These are phyloP conservation scores for Thalia dealbata DNA, from an alignment of 176 grass and related monocot species.

Conservation along the genomic window DNA sequence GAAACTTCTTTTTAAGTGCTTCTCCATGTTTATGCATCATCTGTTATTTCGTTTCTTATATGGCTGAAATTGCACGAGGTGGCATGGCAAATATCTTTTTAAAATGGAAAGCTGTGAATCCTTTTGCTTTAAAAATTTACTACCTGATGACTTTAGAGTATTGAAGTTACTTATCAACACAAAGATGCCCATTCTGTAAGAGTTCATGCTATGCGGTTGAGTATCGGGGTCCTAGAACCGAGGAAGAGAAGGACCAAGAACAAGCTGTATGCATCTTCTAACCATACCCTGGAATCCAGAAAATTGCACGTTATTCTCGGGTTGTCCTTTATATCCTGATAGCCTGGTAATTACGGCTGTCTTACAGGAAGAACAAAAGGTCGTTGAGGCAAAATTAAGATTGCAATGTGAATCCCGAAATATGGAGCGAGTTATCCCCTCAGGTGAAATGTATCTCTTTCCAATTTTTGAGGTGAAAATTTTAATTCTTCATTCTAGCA, in stretches of 20 bases:
- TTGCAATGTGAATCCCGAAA: constrained; percentile 17
- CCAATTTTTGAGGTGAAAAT: background rate
- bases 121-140: background rate
- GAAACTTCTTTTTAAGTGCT: background rate
- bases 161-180: constrained; percentile 28
- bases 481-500: background rate
- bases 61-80: no score
- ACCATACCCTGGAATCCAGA: background rate
- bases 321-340: background rate
- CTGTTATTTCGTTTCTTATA: background rate
- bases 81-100: background rate
- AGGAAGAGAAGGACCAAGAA: constrained; percentile 32
- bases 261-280: constrained; percentile 27
- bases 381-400: constrained; percentile 19
- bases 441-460: background rate
- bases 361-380: constrained; percentile 22
- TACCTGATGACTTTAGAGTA: background rate
- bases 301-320: background rate
- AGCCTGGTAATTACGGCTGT: background rate
- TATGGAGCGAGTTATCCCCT: background rate
- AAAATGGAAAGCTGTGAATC: background rate
- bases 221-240: constrained; percentile 30
- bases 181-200: constrained; percentile 82
- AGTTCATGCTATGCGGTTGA: constrained; percentile 42
- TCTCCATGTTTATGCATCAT: background rate